Evolutionary conservation across 257 asterid species (phyloP).

Genomic region (Capsicum pubescens): DNA sequence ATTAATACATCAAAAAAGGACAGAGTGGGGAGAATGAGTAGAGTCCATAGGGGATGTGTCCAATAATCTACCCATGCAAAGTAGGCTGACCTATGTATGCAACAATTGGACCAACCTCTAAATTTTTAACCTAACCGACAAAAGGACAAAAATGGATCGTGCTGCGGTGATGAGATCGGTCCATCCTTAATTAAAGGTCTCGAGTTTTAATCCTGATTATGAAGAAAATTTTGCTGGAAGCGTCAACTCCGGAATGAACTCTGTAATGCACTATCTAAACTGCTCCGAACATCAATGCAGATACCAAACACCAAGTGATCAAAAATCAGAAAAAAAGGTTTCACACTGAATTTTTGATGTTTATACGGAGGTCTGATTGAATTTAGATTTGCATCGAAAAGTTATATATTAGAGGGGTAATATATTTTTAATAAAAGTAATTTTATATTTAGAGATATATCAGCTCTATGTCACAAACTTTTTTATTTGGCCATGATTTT

Average conservation of each 20-base stretch:
- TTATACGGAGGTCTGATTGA: background rate
- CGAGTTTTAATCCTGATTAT: no score
- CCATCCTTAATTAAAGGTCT: no score
- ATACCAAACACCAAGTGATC: no score
- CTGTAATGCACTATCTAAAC: no score
- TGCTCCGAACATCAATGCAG: no score
- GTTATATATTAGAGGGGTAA: background rate
- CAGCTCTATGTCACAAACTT: no score
- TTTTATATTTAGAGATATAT: no score
- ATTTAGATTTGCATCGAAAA: background rate
- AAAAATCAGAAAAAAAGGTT: background rate
- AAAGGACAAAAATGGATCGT: background rate
- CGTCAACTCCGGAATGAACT: no score
- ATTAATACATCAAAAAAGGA: background rate
- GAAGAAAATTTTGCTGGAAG: no score
- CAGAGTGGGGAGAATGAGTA: constrained; percentile 1
- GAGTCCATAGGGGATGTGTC: constrained; percentile 3
- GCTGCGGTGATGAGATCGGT: no score
- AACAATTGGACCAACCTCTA: background rate
- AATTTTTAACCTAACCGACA: background rate
- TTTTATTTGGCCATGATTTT: no score
- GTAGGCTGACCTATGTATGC: background rate
- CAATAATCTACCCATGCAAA: background rate
- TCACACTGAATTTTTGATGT: background rate
- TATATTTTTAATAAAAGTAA: no score